phyloP scores from a whole-genome alignment of 192 early-diverging fungal species.

The Backusella westeae region DNA sequence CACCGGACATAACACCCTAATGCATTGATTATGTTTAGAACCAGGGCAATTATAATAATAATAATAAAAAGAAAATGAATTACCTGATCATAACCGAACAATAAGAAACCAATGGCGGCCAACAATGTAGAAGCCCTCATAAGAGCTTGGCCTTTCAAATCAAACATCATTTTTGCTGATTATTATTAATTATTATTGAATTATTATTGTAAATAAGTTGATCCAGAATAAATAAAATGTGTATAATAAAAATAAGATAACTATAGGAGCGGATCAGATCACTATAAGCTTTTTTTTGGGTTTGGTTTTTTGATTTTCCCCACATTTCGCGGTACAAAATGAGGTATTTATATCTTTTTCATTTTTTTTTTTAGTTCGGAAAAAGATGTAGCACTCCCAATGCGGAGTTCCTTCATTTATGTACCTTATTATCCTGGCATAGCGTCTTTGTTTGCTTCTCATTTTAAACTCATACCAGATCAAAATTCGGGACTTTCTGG shows the following conservation, averaged over 20 bases:
- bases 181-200: not conserved
- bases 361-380: not conserved
- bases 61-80: not conserved
- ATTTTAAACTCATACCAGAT: not conserved
- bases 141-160: slow-evolving; percentile 41
- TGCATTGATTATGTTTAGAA: not conserved
- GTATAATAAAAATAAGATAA: not conserved
- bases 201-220: not conserved
- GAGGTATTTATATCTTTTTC: slow-evolving; percentile 8
- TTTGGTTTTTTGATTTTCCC: not conserved
- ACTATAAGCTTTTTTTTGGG: not conserved
- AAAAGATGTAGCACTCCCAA: not conserved
- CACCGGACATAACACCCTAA: slow-evolving; percentile 29
- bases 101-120: slow-evolving; percentile 21
- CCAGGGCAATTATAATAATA: not conserved
- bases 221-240: slow-evolving; percentile 3
- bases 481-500: slow-evolving; percentile 6
- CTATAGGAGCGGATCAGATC: slow-evolving; percentile 4
- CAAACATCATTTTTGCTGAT: not conserved
- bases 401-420: not conserved
- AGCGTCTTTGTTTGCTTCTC: not conserved
- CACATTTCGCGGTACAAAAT: not conserved
- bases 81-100: slow-evolving; percentile 34
- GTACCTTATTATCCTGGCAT: slow-evolving; percentile 5
- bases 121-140: slow-evolving; percentile 52